Percentiles rank a stretch among this genome's conserved stretches.
These are phyloP conservation scores for Geosmithia putterillii DNA, from an alignment of 2,329 filamentous ascomycete genomes.

Conservation along the genomic window DNA sequence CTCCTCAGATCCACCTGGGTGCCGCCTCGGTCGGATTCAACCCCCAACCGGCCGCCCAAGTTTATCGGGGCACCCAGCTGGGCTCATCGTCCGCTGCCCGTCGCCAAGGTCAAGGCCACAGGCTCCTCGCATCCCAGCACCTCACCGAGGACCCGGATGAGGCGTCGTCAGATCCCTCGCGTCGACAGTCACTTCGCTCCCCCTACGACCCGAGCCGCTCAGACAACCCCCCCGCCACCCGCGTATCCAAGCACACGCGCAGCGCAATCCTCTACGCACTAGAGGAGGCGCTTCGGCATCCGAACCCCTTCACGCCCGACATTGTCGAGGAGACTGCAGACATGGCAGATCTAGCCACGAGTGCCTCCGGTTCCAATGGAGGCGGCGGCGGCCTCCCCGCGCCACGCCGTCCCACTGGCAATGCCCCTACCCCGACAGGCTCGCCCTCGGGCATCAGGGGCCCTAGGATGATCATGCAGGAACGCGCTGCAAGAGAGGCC, in stretches of 20 bases:
- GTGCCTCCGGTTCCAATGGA: conserved; percentile 43
- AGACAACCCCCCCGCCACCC: conserved; percentile 35
- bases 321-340: conserved; percentile 76
- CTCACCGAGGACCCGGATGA: conserved; percentile 32
- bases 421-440: conserved; percentile 36
- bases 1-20: conserved; percentile 28
- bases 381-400: conserved; percentile 29
- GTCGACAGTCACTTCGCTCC: conserved; percentile 12
- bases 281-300: conserved; percentile 78
- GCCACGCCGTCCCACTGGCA: conserved; percentile 29
- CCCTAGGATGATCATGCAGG: conserved; percentile 84
- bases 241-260: conserved; percentile 73
- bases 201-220: conserved; percentile 15
- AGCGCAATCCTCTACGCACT: conserved; percentile 86
- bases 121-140: conserved; percentile 32
- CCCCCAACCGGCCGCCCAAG: conserved; percentile 16
- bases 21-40: conserved; percentile 35
- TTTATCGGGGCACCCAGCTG: conserved; percentile 1
- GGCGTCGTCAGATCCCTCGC: conserved; percentile 18
- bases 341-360: conserved; percentile 70
- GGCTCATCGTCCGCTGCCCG: not conserved
- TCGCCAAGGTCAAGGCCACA: not conserved
- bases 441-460: conserved; percentile 62
- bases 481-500: conserved; percentile 66
- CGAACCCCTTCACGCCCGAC: conserved; percentile 74